Base-by-base conservation (phyloP, 352 stramenopile species). In the Pythium phragmiticola region DNA sequence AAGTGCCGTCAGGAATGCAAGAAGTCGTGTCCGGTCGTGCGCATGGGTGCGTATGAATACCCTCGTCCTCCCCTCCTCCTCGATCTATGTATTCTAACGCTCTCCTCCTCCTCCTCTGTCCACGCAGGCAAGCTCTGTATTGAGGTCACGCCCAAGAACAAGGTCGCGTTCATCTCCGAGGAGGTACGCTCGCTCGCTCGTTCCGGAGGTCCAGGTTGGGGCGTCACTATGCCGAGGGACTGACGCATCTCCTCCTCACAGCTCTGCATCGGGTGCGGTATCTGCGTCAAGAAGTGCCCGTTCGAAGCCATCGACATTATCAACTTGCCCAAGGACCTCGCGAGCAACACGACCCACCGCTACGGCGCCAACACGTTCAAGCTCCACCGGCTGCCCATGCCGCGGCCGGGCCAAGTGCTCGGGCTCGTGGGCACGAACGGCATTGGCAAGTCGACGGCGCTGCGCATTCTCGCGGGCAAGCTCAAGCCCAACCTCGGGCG, bases 311-410 rank as follows among this genome's bases (percentile, higher is more conserved):
- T 99, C 63, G 96, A 94, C 70, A 99, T 99, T 68, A 99, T 99
- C 88, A 99, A 99, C 76, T 72, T 99, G 57, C 98, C 98, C 45
- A 99, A 99, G 77, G 90, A 99, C 76, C 82, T 99, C 7, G 96
- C 99, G 66, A 94, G 78, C 72, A 98, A 99, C 74, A 99, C 97
- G n/a, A 99, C 97, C 50, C 98, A 99, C 76, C 95, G 98, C 48
- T 99, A 99, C 70, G 97, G 98, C 43, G 95, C 97, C 46, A 99
- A 99, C 83, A 97, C 92, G 17, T 99, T 99, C 82, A 99, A 99
- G 85, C 84, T 99, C 13, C 98, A 99, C 76, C 85, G 82, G 46
- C 84, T 99, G 60, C 98, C 98, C 42, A 99, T 98, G 95, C 98
- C 98, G 16, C 92, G 97, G 60, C 95, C 97, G 0, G 97, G 96